Evolutionary conservation across 768 basidiomycete species (phyloP).

Genomic region (Tulasnella sp.): DNA sequence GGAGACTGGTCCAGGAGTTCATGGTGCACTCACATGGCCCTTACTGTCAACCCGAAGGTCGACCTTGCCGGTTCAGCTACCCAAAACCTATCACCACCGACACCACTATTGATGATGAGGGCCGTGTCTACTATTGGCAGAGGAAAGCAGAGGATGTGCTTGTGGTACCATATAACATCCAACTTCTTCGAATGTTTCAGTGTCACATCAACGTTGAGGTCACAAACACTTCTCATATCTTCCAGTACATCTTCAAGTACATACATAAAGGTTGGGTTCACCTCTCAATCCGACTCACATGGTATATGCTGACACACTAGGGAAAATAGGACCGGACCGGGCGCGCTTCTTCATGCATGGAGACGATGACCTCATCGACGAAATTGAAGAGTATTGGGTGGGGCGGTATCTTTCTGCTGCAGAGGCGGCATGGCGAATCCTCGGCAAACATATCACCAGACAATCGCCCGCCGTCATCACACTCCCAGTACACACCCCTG

Average conservation of each 20-base stretch:
- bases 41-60: conserved; percentile 27
- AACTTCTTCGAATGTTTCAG: conserved; percentile 13
- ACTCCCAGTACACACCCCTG: conserved; percentile 9
- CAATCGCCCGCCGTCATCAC: conserved; percentile 6
- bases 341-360: conserved; percentile 3
- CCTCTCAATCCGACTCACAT: neutral
- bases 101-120: conserved; percentile 26
- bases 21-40: conserved; percentile 31
- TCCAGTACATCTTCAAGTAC: conserved; percentile 20
- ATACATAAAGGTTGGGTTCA: conserved; percentile 16
- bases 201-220: conserved; percentile 17
- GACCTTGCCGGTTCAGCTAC: conserved; percentile 23
- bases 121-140: conserved; percentile 19
- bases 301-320: neutral
- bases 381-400: conserved; percentile 14
- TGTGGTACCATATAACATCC: conserved; percentile 8
- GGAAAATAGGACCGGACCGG: conserved; percentile 1
- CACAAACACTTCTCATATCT: neutral
- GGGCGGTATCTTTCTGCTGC: conserved; percentile 18
- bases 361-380: conserved; percentile 2
- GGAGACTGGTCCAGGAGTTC: conserved; percentile 24
- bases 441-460: conserved; percentile 8
- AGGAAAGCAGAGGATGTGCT: conserved; percentile 2
- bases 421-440: conserved; percentile 18
- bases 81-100: conserved; percentile 19